Percentiles rank a stretch among this genome's conserved stretches.
Conservation (phyloP, 306 rosid genomes). For the Prosopis cineraria region DNA sequence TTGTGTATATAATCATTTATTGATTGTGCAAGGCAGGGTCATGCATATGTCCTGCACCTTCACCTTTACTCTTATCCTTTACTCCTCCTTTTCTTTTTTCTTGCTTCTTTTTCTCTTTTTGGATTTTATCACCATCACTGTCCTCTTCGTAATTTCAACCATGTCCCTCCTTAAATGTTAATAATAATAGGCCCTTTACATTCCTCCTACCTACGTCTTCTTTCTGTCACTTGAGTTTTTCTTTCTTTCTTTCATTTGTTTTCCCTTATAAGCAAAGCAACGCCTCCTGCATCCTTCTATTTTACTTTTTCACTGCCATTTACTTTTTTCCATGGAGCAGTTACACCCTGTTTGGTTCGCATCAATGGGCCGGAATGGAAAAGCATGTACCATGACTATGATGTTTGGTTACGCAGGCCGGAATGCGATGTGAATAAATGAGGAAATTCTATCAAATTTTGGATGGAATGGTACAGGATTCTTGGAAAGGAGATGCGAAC, state of each 20-base stretch:
- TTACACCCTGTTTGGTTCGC: neutral
- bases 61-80: conserved; percentile 14
- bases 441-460: neutral
- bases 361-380: neutral
- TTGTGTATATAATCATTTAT: conserved; percentile 32
- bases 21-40: conserved; percentile 42
- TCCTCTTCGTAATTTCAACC: neutral
- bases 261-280: neutral
- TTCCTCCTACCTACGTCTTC: neutral
- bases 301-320: neutral
- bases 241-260: neutral
- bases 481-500: neutral
- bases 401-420: neutral
- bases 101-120: neutral
- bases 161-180: neutral
- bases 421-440: neutral
- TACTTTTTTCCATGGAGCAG: neutral
- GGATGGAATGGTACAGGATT: neutral
- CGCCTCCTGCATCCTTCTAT: neutral
- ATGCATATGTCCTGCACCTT: conserved; percentile 18
- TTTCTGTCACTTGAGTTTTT: neutral
- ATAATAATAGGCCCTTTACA: neutral
- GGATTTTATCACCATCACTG: neutral
- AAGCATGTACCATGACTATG: neutral
- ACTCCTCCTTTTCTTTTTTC: conserved; percentile 1